Evolutionary conservation across 371 early-diverging fungal species (phyloP), one percentile per base, ranked within the genome.

Genomic region (Scutellospora calospora): DNA sequence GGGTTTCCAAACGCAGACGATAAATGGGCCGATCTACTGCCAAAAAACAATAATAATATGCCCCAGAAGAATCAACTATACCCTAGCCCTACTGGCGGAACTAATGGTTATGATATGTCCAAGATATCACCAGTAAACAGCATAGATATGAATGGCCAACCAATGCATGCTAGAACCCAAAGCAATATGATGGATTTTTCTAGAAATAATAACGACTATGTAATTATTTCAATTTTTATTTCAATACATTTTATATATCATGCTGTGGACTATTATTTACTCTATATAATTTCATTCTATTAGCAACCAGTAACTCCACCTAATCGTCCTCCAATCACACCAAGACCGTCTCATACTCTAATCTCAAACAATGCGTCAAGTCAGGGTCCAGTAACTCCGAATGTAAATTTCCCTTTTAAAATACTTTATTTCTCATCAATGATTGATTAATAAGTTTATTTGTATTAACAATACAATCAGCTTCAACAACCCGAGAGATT

Each of bases 11-110:
- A 20, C 77, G 63, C 33, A 73, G 84, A 59, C 68, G 72, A 41
- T 82, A 84, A 59, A 76, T 72, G 66, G 86, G 84, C 75, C 79
- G 86, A 41, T 81, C 81, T 84, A 82, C 83, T 72, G 49, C 77
- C 77, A 41, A 75, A 75, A 75, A 77, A 76, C 38, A 76, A 77
- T 77, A 52, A 63, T 29, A 45, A 76, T 45, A 35, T 35, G 29
- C n/a, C 49, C 5, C 22, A 22, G 9, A 74, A 79, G 8, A 74
- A 79, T 18, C 69, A 63, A n/a, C n/a, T 74, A 63, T 63, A 41
- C 38, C 65, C 31, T 45, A 79, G 22, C 27, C 59, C 78, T 4
- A 66, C n/a, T 57, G 35, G 20, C 27, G 20, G n/a, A n/a, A 38
- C 76, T 35, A 69, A 72, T 72, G 71, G 71, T 16, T 79, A 72